Conservation (phyloP, 2,329 filamentous ascomycete species). For the Ophiognomonia clavigignenti-juglandacearum region DNA sequence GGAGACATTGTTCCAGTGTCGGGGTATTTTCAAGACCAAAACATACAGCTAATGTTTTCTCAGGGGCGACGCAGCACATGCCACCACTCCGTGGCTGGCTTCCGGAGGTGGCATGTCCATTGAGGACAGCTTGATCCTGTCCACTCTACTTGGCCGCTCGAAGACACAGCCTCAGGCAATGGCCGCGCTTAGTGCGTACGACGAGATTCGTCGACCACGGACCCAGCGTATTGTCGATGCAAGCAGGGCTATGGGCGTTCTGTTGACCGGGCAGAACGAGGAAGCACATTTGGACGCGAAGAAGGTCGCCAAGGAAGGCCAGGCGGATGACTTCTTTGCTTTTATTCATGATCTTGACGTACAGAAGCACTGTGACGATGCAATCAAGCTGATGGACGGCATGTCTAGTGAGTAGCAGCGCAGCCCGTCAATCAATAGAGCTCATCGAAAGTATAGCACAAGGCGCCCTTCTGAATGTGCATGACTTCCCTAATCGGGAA, state of each 20-base stretch:
- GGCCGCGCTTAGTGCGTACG: background rate
- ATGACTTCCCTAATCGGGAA: no score
- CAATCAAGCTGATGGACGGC: background rate
- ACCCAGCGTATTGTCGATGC: slow-evolving; percentile 4
- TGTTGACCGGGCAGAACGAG: background rate
- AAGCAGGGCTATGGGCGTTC: background rate
- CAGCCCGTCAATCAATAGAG: no score
- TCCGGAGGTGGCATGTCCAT: slow-evolving; percentile 5
- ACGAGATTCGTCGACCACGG: background rate
- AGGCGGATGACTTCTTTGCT: background rate
- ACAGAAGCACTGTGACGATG: background rate
- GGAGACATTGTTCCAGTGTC: background rate
- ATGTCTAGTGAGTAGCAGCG: no score
- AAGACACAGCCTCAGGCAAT: background rate
- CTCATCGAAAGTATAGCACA: no score
- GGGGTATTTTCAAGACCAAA: background rate
- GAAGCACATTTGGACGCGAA: background rate
- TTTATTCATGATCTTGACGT: background rate
- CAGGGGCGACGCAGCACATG: slow-evolving; percentile 5
- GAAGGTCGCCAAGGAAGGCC: background rate
- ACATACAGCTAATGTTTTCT: no score
- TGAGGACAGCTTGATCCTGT: slow-evolving; percentile 4
- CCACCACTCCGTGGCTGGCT: slow-evolving; percentile 1
- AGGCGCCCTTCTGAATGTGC: no score
- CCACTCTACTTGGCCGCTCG: slow-evolving; percentile 1